A percentile compares a stretch with the other conserved stretches of the same genome.
Conservation (phyloP, 139 green algal species). For the Closterium sp. region DNA sequence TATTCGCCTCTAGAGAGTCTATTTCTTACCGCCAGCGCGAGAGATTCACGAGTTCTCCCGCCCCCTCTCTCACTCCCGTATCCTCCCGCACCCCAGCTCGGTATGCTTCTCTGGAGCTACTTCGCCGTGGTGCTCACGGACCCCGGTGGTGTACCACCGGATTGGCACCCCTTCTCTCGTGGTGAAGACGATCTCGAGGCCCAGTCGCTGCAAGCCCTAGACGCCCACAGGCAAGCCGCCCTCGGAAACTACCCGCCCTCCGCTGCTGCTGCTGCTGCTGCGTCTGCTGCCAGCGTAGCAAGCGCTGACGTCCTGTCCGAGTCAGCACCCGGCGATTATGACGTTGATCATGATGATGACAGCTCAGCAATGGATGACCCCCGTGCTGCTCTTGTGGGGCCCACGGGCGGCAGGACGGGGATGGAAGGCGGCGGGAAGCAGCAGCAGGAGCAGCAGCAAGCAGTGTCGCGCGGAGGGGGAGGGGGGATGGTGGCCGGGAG, state of each 20-base stretch:
- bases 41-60: no score
- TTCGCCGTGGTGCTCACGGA: slow-evolving; percentile 76
- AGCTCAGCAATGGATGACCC: not conserved
- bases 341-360: not conserved
- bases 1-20: not conserved
- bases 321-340: not conserved
- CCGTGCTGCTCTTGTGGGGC: not conserved
- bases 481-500: not conserved
- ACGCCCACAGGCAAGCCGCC: not conserved
- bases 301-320: not conserved
- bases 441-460: not conserved
- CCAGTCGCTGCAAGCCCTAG: slow-evolving; percentile 6
- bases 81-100: slow-evolving; percentile 57
- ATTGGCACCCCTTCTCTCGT: slow-evolving; percentile 78
- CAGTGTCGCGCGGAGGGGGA: not conserved
- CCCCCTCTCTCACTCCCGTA: not conserved
- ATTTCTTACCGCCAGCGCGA: no score
- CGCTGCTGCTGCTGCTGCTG: not conserved
- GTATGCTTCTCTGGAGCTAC: slow-evolving; percentile 90
- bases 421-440: not conserved
- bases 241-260: not conserved
- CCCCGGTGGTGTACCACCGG: slow-evolving; percentile 77
- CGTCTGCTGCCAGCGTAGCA: not conserved
- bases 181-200: slow-evolving; percentile 60
- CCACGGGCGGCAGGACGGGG: not conserved